Conservation (phyloP, 208 protist species). For the Wallacemonas sp. region DNA sequence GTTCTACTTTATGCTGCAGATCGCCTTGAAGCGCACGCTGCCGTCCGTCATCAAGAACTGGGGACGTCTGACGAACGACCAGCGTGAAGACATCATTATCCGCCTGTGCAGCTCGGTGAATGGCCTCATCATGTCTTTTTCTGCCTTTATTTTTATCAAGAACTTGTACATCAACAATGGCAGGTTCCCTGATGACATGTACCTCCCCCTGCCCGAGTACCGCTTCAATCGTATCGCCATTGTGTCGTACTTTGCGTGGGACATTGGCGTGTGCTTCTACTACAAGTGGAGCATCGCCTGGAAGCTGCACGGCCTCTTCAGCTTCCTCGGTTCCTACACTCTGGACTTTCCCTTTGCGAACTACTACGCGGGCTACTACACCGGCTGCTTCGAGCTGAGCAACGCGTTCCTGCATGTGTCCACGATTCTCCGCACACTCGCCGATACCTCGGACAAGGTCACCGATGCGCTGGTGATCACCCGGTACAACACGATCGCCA, state of each 20-base stretch:
- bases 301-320: conserved; percentile 78
- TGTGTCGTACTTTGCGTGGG: conserved; percentile 79
- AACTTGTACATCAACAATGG: conserved; percentile 37
- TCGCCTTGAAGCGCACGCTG: conserved; percentile 28
- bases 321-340: conserved; percentile 67
- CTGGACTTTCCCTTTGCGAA: conserved; percentile 81
- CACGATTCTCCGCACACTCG: conserved; percentile 44
- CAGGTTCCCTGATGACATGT: conserved; percentile 41
- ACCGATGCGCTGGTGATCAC: conserved; percentile 27
- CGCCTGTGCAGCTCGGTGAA: conserved; percentile 70
- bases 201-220: conserved; percentile 59
- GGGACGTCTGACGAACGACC: conserved; percentile 24
- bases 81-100: conserved; percentile 66
- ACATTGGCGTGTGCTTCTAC: conserved; percentile 75
- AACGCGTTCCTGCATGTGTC: conserved; percentile 77
- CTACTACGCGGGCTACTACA: conserved; percentile 78
- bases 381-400: conserved; percentile 81
- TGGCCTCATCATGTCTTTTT: conserved; percentile 65
- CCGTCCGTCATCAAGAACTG: conserved; percentile 40
- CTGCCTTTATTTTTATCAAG: conserved; percentile 58
- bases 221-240: conserved; percentile 72
- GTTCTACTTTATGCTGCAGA: conserved; percentile 67
- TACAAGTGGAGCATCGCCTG: conserved; percentile 69
- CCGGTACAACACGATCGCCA: conserved; percentile 20
- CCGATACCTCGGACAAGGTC: conserved; percentile 16